Conservation (phyloP, 306 rosid species). For the Pyrus pyrifolia region DNA sequence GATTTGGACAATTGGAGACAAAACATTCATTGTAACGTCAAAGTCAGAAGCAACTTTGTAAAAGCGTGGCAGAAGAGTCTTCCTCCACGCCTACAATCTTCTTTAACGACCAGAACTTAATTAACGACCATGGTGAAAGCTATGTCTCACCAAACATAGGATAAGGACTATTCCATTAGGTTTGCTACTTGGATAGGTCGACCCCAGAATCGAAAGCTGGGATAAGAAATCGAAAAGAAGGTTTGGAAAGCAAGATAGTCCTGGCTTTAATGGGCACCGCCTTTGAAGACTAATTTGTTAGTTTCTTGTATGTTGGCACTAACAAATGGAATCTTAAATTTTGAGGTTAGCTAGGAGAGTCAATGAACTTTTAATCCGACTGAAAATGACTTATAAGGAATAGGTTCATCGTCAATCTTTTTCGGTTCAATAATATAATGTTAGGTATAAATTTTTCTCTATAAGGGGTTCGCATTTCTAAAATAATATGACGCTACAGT, state of each 20-base stretch:
- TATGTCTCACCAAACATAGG: constrained; percentile 21
- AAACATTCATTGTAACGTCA: constrained; percentile 7
- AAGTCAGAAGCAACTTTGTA: background rate
- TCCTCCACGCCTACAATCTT: background rate
- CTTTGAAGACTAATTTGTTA: constrained; percentile 22
- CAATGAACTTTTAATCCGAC: background rate
- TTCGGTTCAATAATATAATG: too few species aligned
- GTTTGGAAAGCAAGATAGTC: constrained; percentile 28
- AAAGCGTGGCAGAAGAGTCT: constrained; percentile 2
- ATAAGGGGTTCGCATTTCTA: too few species aligned
- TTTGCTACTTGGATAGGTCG: background rate
- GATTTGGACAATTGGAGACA: background rate
- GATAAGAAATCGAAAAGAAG: constrained; percentile 40
- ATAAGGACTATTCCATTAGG: constrained; percentile 17
- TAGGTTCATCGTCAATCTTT: too few species aligned
- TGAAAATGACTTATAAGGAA: background rate
- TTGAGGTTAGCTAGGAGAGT: constrained; percentile 9
- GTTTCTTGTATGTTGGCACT: constrained; percentile 22
- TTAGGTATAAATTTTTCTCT: too few species aligned
- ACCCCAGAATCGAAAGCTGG: constrained; percentile 13
- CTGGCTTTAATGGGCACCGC: constrained; percentile 23
- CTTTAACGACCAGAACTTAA: constrained; percentile 13
- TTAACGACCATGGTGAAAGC: constrained; percentile 11
- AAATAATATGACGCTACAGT: too few species aligned
- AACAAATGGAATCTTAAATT: background rate